phyloP scores from a whole-genome alignment of 2,329 filamentous ascomycete species.

The Epichloe glyceriae region DNA sequence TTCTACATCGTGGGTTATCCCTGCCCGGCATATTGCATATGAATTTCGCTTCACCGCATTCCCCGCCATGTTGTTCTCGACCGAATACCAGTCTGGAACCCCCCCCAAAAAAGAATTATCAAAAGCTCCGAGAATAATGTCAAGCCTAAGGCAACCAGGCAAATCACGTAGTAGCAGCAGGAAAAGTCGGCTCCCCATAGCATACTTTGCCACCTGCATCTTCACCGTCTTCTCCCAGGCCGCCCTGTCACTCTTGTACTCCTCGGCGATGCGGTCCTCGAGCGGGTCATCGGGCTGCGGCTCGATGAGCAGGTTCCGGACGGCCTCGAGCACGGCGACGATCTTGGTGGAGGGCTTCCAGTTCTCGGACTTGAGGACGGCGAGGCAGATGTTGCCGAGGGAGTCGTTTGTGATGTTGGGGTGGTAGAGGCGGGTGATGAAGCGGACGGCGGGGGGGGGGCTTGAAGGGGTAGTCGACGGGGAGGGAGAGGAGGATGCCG shows the following conservation, averaged over 20 bases:
- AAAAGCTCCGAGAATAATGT: too few relatives aligned
- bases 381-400: constrained; percentile 74
- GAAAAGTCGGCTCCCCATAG: constrained; percentile 32
- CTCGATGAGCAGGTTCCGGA: constrained; percentile 60
- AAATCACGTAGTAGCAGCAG: constrained; percentile 2
- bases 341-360: constrained; percentile 87
- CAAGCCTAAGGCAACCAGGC: too few relatives aligned
- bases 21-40: too few relatives aligned
- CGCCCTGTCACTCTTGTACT: constrained; percentile 56
- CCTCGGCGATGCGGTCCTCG: constrained; percentile 73
- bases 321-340: constrained; percentile 60
- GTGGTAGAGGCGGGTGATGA: constrained; percentile 88
- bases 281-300: constrained; percentile 85
- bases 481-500: constrained; percentile 59
- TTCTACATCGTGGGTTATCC: too few relatives aligned
- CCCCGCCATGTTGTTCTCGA: too few relatives aligned
- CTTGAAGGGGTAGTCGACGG: constrained; percentile 81
- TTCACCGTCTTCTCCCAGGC: constrained; percentile 64
- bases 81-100: too few relatives aligned
- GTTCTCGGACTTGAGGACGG: constrained; percentile 68
- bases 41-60: too few relatives aligned
- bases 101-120: too few relatives aligned
- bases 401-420: constrained; percentile 86
- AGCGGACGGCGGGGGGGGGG: constrained; percentile 64
- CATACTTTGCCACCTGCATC: constrained; percentile 63